These are phyloP conservation scores for Solanum sitiens DNA, from an alignment of 257 asterid species.

Conservation along the genomic window DNA sequence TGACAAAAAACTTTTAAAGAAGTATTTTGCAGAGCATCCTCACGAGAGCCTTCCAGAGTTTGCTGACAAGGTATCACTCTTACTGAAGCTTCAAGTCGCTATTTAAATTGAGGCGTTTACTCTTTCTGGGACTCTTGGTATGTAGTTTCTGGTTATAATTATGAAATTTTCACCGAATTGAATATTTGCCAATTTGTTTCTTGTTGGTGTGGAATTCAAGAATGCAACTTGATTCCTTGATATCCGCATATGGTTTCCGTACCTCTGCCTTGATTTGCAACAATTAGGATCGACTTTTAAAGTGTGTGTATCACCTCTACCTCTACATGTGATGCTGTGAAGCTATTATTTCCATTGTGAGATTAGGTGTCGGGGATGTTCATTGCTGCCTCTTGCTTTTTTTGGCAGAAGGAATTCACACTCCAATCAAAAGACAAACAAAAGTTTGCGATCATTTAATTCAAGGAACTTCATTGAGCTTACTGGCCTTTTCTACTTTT, in stretches of 20 bases:
- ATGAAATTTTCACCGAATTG: neutral
- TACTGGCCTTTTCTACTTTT: neutral
- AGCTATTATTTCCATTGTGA: neutral
- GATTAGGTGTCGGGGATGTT: neutral
- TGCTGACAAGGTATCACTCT: conserved; percentile 64
- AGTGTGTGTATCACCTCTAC: neutral
- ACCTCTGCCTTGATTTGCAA: neutral
- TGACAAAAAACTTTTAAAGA: conserved; percentile 71
- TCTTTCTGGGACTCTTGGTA: neutral
- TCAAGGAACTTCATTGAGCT: neutral
- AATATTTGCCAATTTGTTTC: neutral
- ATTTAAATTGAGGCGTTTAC: neutral
- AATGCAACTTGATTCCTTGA: neutral
- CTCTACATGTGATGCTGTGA: neutral
- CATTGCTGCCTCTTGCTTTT: neutral
- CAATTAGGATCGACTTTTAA: neutral
- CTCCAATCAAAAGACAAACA: neutral
- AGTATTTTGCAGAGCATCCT: conserved; percentile 62
- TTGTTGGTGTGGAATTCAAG: neutral
- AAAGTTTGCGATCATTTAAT: neutral
- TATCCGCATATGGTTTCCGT: neutral
- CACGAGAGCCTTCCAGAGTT: conserved; percentile 79
- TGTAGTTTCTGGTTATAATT: neutral
- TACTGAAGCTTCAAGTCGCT: neutral
- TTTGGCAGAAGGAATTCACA: neutral